A percentile compares a stretch with the other conserved stretches of the same genome.
These are phyloP conservation scores for Fusarium odoratissimum DNA, from an alignment of 2,329 filamentous ascomycete species.

Conservation along the genomic window DNA sequence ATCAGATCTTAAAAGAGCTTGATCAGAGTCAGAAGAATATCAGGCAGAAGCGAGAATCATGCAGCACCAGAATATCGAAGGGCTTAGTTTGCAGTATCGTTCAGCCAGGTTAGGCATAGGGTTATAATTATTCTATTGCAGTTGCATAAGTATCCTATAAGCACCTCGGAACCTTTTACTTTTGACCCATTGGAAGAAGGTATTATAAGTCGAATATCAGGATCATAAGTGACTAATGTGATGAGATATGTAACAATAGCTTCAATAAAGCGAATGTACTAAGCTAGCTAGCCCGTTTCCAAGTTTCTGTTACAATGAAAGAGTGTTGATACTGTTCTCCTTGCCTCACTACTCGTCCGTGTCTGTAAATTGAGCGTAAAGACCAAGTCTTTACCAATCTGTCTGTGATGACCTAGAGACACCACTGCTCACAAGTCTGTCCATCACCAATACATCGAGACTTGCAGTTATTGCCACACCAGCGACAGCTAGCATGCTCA, in stretches of 20 bases:
- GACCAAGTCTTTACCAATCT: background rate
- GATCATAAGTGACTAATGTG: accelerated
- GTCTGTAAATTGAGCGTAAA: accelerated
- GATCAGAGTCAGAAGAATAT: background rate
- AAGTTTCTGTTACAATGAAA: accelerated
- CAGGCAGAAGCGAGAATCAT: background rate
- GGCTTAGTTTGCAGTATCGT: background rate
- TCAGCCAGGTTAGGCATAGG: background rate
- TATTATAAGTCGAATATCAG: background rate
- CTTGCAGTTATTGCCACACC: background rate
- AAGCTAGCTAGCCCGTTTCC: accelerated
- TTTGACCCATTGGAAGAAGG: too few species aligned
- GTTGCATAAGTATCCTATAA: background rate
- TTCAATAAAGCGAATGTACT: background rate
- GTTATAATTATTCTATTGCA: background rate
- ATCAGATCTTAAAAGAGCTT: background rate
- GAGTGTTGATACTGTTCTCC: accelerated
- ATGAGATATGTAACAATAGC: accelerated
- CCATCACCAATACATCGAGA: background rate
- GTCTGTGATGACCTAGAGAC: background rate
- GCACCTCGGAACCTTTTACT: too few species aligned
- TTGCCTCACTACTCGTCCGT: accelerated
- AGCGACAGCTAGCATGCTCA: background rate
- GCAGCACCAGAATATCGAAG: background rate
- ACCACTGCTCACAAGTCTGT: background rate